Conservation (phyloP, 768 basidiomycete genomes). For the Hygrophorus pudorinus region DNA sequence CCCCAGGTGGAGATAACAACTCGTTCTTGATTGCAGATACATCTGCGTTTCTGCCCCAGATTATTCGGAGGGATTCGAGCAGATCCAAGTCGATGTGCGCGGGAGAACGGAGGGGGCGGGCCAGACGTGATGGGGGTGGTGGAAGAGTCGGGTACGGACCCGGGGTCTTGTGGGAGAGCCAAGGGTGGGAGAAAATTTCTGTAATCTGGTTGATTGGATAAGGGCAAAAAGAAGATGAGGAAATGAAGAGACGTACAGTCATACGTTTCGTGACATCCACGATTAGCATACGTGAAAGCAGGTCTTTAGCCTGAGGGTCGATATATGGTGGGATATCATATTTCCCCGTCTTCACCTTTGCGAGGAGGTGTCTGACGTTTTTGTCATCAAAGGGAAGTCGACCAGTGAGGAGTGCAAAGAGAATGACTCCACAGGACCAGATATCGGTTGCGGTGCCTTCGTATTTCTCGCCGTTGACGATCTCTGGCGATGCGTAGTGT, state of each 20-base stretch:
- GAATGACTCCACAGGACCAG: constrained; percentile 94
- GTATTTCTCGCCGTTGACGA: constrained; percentile 86
- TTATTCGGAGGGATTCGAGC: constrained; percentile 66
- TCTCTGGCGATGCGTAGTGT: constrained; percentile 95
- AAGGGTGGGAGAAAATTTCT: constrained; percentile 80
- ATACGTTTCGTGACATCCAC: constrained; percentile 76
- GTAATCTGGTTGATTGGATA: constrained; percentile 48
- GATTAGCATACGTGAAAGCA: constrained; percentile 80
- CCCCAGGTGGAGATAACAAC: constrained; percentile 57
- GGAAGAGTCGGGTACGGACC: constrained; percentile 38
- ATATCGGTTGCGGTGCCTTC: constrained; percentile 87
- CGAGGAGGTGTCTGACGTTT: constrained; percentile 63
- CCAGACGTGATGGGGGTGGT: constrained; percentile 59
- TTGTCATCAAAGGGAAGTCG: constrained; percentile 92
- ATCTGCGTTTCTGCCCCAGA: constrained; percentile 74
- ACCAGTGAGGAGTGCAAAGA: constrained; percentile 84
- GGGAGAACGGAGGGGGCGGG: constrained; percentile 57
- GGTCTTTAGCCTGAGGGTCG: constrained; percentile 75
- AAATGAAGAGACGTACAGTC: constrained; percentile 41
- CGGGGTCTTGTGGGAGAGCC: constrained; percentile 49
- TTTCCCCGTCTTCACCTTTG: constrained; percentile 80
- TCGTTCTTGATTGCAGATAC: constrained; percentile 46
- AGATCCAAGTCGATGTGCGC: constrained; percentile 69
- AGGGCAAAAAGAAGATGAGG: constrained; percentile 1
- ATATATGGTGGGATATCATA: constrained; percentile 78